Evolutionary conservation across 306 rosid species (phyloP).

Genomic region (Betula pendula): DNA sequence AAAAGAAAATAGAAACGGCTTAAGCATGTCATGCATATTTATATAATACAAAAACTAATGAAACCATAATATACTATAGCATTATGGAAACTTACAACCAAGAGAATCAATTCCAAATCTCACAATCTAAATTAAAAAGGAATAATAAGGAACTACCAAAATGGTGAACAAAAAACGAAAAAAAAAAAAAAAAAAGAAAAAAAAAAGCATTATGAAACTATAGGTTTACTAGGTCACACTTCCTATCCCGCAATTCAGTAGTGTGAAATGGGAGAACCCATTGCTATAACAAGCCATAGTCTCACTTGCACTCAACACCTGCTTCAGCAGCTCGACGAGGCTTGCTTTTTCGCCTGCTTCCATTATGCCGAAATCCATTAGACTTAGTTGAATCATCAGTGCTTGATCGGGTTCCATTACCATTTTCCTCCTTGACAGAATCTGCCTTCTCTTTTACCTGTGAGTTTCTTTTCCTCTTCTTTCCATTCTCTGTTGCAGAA

Average conservation of each 20-base stretch:
- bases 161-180: constrained; percentile 41
- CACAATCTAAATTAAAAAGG: constrained; percentile 38
- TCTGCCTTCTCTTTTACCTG: constrained; percentile 46
- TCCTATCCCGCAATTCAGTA: constrained; percentile 37
- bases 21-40: constrained; percentile 17
- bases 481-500: constrained; percentile 35
- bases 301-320: constrained; percentile 85
- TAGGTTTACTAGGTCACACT: constrained; percentile 48
- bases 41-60: constrained; percentile 29
- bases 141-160: constrained; percentile 38
- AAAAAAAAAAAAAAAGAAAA: constrained; percentile 40
- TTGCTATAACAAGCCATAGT: constrained; percentile 27
- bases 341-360: constrained; percentile 83
- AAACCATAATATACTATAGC: constrained; percentile 32
- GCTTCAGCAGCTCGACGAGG: constrained; percentile 94
- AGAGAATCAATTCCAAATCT: constrained; percentile 51
- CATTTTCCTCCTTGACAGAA: constrained; percentile 47
- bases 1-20: constrained; percentile 8
- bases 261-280: constrained; percentile 41
- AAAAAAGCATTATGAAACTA: constrained; percentile 37
- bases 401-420: constrained; percentile 40
- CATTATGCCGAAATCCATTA: constrained; percentile 76
- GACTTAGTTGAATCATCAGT: constrained; percentile 42
- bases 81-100: constrained; percentile 43
- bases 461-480: constrained; percentile 51